phyloP scores from a whole-genome alignment of 257 asterid species.

The Perilla frutescens region DNA sequence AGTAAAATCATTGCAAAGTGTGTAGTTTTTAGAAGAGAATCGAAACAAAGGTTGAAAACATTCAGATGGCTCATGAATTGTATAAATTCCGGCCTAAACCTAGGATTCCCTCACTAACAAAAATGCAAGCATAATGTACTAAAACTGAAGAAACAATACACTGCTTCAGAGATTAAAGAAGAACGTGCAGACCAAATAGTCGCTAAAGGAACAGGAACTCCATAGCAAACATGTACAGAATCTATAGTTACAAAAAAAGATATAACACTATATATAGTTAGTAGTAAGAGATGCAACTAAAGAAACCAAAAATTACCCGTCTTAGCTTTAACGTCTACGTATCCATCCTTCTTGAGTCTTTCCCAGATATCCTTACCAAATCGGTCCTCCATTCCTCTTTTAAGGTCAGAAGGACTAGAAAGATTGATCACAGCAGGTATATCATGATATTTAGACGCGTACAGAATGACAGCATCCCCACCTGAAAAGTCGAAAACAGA shows the following conservation, averaged over 20 bases:
- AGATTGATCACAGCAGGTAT: conserved; percentile 65
- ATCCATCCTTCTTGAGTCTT: conserved; percentile 71
- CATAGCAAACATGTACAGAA: background rate
- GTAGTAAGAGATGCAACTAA: conserved; percentile 5
- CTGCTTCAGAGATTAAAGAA: conserved; percentile 2
- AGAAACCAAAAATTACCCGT: conserved; percentile 48
- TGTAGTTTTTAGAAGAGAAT: background rate
- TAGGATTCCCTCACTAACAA: background rate
- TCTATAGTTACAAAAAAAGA: background rate
- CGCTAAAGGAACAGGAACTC: conserved; percentile 1
- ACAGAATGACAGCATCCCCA: conserved; percentile 72
- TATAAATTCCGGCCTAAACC: background rate
- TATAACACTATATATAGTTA: background rate
- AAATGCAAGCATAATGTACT: background rate
- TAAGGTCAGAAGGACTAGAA: conserved; percentile 80
- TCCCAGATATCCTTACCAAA: conserved; percentile 61
- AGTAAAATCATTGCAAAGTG: no score
- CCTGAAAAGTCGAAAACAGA: conserved; percentile 53
- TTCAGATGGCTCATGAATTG: background rate
- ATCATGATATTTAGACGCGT: conserved; percentile 78
- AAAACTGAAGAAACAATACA: background rate
- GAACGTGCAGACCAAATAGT: background rate
- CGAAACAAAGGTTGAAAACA: background rate
- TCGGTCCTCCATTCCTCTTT: conserved; percentile 70
- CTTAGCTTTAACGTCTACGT: conserved; percentile 55